Evolutionary conservation across 768 basidiomycete genomes (phyloP).

Genomic region (Mycena latifolia): DNA sequence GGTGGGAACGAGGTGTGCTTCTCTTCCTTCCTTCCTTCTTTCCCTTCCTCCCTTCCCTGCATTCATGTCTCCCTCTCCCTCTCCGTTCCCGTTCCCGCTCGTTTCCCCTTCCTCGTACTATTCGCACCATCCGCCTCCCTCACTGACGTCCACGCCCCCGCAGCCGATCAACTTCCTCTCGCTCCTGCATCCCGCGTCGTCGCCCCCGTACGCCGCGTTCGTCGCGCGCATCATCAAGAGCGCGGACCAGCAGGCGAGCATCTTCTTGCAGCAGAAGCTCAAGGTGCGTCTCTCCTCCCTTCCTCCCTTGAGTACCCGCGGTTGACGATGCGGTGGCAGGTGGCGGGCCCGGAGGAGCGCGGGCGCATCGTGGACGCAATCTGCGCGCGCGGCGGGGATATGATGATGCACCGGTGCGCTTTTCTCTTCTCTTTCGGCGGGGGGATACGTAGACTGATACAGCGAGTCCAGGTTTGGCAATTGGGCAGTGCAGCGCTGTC

Average conservation of each 20-base stretch:
- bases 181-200: conserved; percentile 85
- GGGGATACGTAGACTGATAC: background rate
- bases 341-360: conserved; percentile 82
- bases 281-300: conserved; percentile 51
- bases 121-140: background rate
- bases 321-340: conserved; percentile 38
- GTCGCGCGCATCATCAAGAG: conserved; percentile 90
- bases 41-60: conserved; percentile 8
- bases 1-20: conserved; percentile 62
- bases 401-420: conserved; percentile 89
- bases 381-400: conserved; percentile 85
- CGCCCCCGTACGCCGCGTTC: conserved; percentile 86
- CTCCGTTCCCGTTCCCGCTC: no score
- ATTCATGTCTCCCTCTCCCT: no score
- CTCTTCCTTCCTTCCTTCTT: conserved; percentile 18
- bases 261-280: conserved; percentile 91
- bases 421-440: background rate
- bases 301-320: no score
- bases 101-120: no score
- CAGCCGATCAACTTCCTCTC: conserved; percentile 93
- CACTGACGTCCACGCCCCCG: conserved; percentile 4
- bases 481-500: conserved; percentile 91
- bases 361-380: conserved; percentile 91
- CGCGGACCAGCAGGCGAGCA: conserved; percentile 91
- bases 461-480: conserved; percentile 82